Evolutionary conservation across 208 protist genomes (phyloP), one percentile per base, ranked within the genome.

Genomic region (Balamuthia mandrillaris): DNA sequence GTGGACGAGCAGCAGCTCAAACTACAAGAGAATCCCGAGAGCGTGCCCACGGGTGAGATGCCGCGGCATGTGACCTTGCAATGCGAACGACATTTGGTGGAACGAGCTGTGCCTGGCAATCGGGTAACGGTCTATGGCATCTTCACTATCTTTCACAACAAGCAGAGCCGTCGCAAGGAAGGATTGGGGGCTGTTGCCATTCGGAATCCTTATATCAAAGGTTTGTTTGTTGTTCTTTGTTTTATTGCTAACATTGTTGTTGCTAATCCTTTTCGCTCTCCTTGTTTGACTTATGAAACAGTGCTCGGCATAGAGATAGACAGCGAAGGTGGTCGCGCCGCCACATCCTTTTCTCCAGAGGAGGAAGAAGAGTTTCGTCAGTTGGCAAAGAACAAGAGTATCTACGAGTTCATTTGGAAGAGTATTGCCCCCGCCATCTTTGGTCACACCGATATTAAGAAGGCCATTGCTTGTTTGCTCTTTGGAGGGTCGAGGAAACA

Each of bases 401-500:
- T 94, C 4, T 90, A 89, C 51, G 51, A 95, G 5, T 41, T 87
- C 2, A 33, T 95, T 4, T 35, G 72, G 24, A 58, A 89, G 5
- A 91, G 65, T 31, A 93, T 97, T 65, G 95, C 94, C 21, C 96
- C 96, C 3, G 81, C 91, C 10, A 97, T 98, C 78, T 97, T 86
- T 82, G 96, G 96, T 42, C 82, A 72, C 41, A 41, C 33, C 58
- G 95, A 97, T 79, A 96, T 98, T 61, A 98, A 98, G 87, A 90
- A 93, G 56, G 94, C 96, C 0, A 87, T 98, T 39, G 75, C 94
- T 14, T 96, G 97, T 88, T 93, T 99, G 24, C 93, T 99, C 24
- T 98, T 99, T 93, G 97, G 98, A 52, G 99, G 99, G 3, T 96
- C 96, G 3, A 90, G 96, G 3, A 99, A 99, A 90, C 81, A 87